Evolutionary conservation across 2,329 filamentous ascomycete species (phyloP), one percentile per base, ranked within the genome.

Genomic region (Verticillium zaregamsianum): DNA sequence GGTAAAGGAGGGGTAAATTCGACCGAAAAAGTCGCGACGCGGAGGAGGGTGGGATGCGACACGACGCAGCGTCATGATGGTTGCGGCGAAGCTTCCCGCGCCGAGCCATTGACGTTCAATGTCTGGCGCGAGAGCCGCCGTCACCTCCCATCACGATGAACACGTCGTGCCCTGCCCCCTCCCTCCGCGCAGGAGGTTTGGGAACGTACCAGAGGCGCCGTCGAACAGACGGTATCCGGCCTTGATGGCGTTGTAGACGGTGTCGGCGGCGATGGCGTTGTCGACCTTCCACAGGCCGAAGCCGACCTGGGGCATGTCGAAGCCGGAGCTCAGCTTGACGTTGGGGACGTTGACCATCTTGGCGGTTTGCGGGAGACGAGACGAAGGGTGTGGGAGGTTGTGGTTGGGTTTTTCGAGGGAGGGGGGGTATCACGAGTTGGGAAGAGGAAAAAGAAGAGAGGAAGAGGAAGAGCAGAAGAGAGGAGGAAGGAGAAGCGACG

Each of bases 271-370:
- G 61, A 86, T 87, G 60, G 86, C 84, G 68, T 90, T 90, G 74
- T 86, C 86, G 66, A 95, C 90, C 80, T 95, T 95, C 91, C 91
- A 95, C 68, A 94, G 84, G 63, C 89, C 89, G 73, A 91, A 91
- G 75, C 89, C 89, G 67, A 91, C 88, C 74, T 89, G 85, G 71
- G 89, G 89, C 89, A 91, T 91, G 69, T 90, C 81, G 69, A 84
- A 72, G 76, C 87, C 86, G 75, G 80, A 86, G 77, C 79, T 88
- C 65, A 89, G 83, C 78, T 87, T 88, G 74, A 88, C 79, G 63
- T 76, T 84, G 61, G 79, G 74, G 70, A 77, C 74, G 65, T 23
- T 54, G 58, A 39, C 58, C 58, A 59, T 59, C 25, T 59, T 59
- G 25, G 31, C 58, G 40, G 45, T 54, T 35, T 57, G 32, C 20